phyloP scores from a whole-genome alignment of 176 grass and related monocot species.

The Oryza glaberrima region DNA sequence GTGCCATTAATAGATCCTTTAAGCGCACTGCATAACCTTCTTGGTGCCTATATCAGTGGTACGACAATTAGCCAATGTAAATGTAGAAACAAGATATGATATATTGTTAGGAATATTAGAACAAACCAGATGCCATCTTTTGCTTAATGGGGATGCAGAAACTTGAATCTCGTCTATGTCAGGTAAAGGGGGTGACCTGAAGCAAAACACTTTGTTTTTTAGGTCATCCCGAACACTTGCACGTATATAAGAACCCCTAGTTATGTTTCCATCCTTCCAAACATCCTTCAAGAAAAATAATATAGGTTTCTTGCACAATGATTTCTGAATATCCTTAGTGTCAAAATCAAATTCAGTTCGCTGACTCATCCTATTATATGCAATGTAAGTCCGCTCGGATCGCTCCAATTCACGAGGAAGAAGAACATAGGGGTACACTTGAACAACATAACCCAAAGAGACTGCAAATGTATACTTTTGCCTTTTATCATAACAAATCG shows the following conservation, averaged over 20 bases:
- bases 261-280: conserved; percentile 73
- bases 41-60: conserved; percentile 75
- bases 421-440: conserved; percentile 85
- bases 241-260: conserved; percentile 66
- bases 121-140: conserved; percentile 95
- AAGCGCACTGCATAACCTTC: conserved; percentile 73
- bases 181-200: conserved; percentile 70
- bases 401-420: conserved; percentile 78
- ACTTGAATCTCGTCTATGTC: conserved; percentile 77
- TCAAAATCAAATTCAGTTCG: conserved; percentile 94
- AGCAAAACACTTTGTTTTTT: conserved; percentile 94
- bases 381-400: conserved; percentile 77
- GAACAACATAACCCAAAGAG: conserved; percentile 87
- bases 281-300: conserved; percentile 86
- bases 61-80: conserved; percentile 33
- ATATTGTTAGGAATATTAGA: conserved; percentile 26
- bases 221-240: conserved; percentile 66
- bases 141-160: conserved; percentile 72
- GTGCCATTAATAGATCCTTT: conserved; percentile 70
- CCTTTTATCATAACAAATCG: conserved; percentile 72
- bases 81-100: conserved; percentile 34
- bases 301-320: conserved; percentile 88
- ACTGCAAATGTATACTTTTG: conserved; percentile 77
- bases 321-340: conserved; percentile 81
- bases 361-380: conserved; percentile 73